Conservation (phyloP, 2,329 filamentous ascomycete genomes). For the Diaporthe sp. region DNA sequence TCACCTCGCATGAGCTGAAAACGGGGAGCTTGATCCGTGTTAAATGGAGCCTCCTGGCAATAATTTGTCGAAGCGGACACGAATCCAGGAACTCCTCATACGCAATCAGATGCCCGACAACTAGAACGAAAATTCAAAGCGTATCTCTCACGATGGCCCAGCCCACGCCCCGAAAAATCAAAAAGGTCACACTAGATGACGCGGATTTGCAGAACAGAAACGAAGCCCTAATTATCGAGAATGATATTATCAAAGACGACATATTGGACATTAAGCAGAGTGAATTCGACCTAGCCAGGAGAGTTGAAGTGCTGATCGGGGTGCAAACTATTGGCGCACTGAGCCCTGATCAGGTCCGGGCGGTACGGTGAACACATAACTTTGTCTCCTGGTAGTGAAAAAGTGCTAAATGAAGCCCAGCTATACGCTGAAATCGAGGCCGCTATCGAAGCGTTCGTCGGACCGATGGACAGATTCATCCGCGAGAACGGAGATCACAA, state of each 20-base stretch:
- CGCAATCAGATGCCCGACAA: background rate
- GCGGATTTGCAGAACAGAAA: background rate
- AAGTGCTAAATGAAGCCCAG: background rate
- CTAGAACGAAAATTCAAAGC: too few species aligned
- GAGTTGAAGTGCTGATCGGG: background rate
- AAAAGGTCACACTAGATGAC: background rate
- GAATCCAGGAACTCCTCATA: background rate
- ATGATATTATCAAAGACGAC: background rate
- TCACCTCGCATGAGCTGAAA: background rate
- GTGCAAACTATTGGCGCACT: background rate
- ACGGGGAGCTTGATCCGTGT: background rate
- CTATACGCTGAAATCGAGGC: background rate
- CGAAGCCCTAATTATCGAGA: background rate
- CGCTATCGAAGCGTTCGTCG: background rate
- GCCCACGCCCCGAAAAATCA: too few species aligned
- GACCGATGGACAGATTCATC: background rate
- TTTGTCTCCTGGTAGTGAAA: too few species aligned
- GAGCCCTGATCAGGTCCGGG: background rate
- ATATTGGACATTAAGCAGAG: rapidly evolving
- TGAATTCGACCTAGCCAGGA: background rate
- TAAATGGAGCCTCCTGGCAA: background rate
- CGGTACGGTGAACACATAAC: background rate
- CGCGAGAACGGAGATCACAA: background rate
- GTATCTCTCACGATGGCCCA: background rate
- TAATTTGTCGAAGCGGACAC: background rate